Evolutionary conservation across 768 basidiomycete species (phyloP).

Genomic region (Tulasnella sp.): DNA sequence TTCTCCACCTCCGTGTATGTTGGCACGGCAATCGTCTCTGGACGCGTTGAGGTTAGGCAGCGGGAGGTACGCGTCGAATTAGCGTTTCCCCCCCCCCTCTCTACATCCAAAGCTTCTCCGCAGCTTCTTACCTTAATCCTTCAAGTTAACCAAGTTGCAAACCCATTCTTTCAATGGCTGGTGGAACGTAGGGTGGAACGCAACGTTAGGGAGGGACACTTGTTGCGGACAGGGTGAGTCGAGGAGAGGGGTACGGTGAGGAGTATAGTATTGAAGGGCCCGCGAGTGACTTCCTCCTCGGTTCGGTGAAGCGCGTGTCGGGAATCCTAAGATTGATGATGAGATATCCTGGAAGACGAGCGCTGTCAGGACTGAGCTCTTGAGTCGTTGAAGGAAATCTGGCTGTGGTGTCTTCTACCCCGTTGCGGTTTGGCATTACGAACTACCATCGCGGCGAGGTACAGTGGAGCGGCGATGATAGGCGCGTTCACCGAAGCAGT

Average conservation of each 20-base stretch:
- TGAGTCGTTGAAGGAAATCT: background rate
- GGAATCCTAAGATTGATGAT: background rate
- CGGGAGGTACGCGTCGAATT: background rate
- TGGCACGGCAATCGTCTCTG: background rate
- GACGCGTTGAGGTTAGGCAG: background rate
- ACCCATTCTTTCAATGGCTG: background rate
- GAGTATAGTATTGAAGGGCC: slow-evolving; percentile 10
- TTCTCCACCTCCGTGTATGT: background rate
- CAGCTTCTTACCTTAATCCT: background rate
- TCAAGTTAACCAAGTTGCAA: background rate
- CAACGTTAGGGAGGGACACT: background rate
- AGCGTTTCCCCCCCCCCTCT: background rate
- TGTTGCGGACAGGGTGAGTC: background rate
- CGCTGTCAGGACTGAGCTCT: background rate
- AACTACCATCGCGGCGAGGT: no score
- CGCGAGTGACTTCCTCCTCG: background rate
- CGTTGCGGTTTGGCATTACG: slow-evolving; percentile 1
- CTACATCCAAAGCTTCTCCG: background rate
- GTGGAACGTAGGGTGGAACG: slow-evolving; percentile 12
- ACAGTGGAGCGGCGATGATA: background rate
- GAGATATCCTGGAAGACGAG: background rate
- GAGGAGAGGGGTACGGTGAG: background rate
- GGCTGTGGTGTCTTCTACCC: background rate
- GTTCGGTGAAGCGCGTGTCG: background rate
- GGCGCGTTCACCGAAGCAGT: background rate